Conservation (phyloP, 208 protist species). For the Blechomonas ayalai region DNA sequence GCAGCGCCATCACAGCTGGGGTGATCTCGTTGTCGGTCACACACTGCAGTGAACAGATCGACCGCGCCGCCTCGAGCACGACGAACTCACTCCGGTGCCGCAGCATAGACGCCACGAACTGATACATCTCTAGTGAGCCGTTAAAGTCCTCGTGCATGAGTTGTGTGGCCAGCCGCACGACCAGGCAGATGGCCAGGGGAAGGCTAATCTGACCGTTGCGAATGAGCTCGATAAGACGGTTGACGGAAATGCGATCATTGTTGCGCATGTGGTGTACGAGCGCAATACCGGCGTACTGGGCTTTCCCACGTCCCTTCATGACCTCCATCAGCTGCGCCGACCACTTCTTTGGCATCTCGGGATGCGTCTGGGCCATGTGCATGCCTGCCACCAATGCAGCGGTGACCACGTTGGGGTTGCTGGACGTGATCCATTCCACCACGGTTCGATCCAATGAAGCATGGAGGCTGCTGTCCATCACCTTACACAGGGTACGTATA, state of each 20-base stretch:
- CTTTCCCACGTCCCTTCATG: slow-evolving; percentile 81
- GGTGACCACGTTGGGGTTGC: slow-evolving; percentile 91
- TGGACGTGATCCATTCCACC: slow-evolving; percentile 96
- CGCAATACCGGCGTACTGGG: slow-evolving; percentile 97
- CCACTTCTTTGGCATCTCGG: slow-evolving; percentile 93
- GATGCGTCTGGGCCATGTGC: slow-evolving; percentile 87
- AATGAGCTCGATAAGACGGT: slow-evolving; percentile 89
- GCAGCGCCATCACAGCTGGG: slow-evolving; percentile 89
- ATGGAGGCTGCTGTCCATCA: slow-evolving; percentile 95
- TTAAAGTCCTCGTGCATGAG: slow-evolving; percentile 91
- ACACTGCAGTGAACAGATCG: slow-evolving; percentile 91
- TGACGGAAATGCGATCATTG: slow-evolving; percentile 94
- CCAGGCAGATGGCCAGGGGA: slow-evolving; percentile 90
- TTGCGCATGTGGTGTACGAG: slow-evolving; percentile 95
- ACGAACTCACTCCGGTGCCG: slow-evolving; percentile 94
- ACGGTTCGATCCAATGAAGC: slow-evolving; percentile 95
- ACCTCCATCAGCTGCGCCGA: slow-evolving; percentile 93
- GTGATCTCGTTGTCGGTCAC: slow-evolving; percentile 86
- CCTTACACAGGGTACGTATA: slow-evolving; percentile 92
- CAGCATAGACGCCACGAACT: slow-evolving; percentile 90
- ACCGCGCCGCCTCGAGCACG: slow-evolving; percentile 95
- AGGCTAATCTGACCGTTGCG: slow-evolving; percentile 84
- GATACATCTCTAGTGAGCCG: slow-evolving; percentile 68
- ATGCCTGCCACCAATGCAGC: slow-evolving; percentile 97
- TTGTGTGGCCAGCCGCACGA: slow-evolving; percentile 92